Evolutionary conservation across 176 grass and related monocot species (phyloP).

Genomic region (Raddia distichophylla): DNA sequence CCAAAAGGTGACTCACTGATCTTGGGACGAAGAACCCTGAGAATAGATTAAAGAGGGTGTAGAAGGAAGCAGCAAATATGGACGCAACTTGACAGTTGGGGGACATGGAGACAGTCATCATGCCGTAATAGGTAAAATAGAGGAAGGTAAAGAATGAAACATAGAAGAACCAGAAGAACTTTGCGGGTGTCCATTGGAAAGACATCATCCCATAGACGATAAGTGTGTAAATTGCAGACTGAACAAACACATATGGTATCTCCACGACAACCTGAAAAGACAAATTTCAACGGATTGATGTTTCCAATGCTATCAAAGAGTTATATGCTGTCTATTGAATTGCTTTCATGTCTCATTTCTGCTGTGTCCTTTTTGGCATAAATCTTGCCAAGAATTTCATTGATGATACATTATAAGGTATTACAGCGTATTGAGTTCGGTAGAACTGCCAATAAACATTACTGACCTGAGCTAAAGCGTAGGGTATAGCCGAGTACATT

Average conservation of each 20-base stretch:
- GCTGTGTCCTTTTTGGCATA: neutral
- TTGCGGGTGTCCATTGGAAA: slow-evolving; percentile 64
- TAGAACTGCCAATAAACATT: slow-evolving; percentile 31
- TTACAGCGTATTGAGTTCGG: slow-evolving; percentile 13
- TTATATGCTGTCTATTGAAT: slow-evolving; percentile 14
- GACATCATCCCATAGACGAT: slow-evolving; percentile 68
- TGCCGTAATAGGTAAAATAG: slow-evolving; percentile 80
- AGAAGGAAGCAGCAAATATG: slow-evolving; percentile 62
- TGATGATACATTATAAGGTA: neutral
- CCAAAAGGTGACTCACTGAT: slow-evolving; percentile 44
- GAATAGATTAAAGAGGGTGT: slow-evolving; percentile 72
- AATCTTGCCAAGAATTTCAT: neutral
- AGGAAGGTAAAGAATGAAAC: slow-evolving; percentile 65
- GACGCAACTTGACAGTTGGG: slow-evolving; percentile 66
- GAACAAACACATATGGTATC: slow-evolving; percentile 73
- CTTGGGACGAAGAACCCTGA: slow-evolving; percentile 72
- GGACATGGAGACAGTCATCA: slow-evolving; percentile 68
- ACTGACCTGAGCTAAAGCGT: slow-evolving; percentile 72
- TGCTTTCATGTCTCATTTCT: neutral
- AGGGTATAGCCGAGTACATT: slow-evolving; percentile 86
- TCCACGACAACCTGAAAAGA: slow-evolving; percentile 70
- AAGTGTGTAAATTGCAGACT: slow-evolving; percentile 48
- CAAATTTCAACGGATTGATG: neutral
- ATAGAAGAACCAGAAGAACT: slow-evolving; percentile 90
- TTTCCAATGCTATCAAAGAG: slow-evolving; percentile 30